These are phyloP conservation scores for Xylariaceae sp. DNA, from an alignment of 2,329 filamentous ascomycete genomes.

Conservation along the genomic window DNA sequence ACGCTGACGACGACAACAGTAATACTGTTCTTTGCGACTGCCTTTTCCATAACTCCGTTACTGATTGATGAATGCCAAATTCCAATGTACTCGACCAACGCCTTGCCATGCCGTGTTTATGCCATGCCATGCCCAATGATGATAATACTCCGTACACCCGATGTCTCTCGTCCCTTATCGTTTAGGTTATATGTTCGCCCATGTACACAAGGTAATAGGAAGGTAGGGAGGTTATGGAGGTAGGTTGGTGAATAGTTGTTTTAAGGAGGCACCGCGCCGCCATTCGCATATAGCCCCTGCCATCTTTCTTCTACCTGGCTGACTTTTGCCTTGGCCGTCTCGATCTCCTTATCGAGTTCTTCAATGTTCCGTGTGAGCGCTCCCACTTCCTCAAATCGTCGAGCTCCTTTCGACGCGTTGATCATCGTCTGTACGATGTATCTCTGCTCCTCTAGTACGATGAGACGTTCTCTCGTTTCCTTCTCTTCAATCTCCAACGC, in stretches of 20 bases:
- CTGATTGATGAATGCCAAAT: conserved; percentile 3
- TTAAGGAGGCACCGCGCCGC: conserved; percentile 13
- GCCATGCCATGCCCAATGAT: no score
- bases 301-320: conserved; percentile 58
- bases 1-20: background rate
- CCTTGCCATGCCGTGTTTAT: conserved; percentile 25
- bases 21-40: background rate
- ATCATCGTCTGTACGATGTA: conserved; percentile 89
- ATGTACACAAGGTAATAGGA: no score
- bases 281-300: conserved; percentile 46
- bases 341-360: conserved; percentile 75
- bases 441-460: conserved; percentile 84
- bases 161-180: background rate
- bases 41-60: background rate
- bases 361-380: conserved; percentile 75
- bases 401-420: conserved; percentile 64
- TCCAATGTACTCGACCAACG: conserved; percentile 19
- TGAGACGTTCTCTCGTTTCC: conserved; percentile 69
- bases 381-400: conserved; percentile 81
- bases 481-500: conserved; percentile 77
- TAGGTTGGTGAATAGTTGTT: no score
- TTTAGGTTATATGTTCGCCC: background rate
- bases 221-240: no score
- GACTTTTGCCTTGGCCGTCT: conserved; percentile 59
- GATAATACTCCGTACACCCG: background rate